A percentile compares a stretch with the other conserved stretches of the same genome.
phyloP scores from a whole-genome alignment of 202 grass and related monocot genomes.

The Schoenoplectus triqueter region DNA sequence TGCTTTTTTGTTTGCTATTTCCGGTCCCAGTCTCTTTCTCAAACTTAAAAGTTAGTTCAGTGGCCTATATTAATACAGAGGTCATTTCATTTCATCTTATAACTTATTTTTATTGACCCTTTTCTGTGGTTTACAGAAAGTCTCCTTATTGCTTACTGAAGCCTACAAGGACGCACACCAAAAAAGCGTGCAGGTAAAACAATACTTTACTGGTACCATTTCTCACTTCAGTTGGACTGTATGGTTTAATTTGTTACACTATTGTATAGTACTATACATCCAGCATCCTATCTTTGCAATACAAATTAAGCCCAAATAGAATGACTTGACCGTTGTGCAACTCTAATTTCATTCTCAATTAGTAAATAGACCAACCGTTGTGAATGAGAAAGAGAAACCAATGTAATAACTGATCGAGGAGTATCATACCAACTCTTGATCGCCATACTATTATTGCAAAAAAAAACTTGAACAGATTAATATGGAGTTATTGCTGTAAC shows the following conservation, averaged over 20 bases:
- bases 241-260: neutral
- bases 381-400: no score
- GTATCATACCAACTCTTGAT: neutral
- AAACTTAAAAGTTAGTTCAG: neutral
- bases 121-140: slow-evolving; percentile 57
- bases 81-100: slow-evolving; percentile 7
- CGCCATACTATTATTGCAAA: neutral
- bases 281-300: neutral
- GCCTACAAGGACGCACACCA: slow-evolving; percentile 94
- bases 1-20: neutral
- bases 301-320: slow-evolving; percentile 6
- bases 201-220: slow-evolving; percentile 15
- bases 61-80: neutral
- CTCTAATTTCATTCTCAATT: neutral
- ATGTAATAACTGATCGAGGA: neutral
- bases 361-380: neutral
- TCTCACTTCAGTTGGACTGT: slow-evolving; percentile 13
- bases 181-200: slow-evolving; percentile 86
- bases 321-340: neutral
- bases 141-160: slow-evolving; percentile 78
- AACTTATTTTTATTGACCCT: neutral
- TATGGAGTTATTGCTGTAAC: slow-evolving; percentile 1
- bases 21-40: neutral
- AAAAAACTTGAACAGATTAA: neutral
- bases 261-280: neutral